These are phyloP conservation scores for Leccinum sublutescens DNA, from an alignment of 768 basidiomycete genomes.

Conservation along the genomic window DNA sequence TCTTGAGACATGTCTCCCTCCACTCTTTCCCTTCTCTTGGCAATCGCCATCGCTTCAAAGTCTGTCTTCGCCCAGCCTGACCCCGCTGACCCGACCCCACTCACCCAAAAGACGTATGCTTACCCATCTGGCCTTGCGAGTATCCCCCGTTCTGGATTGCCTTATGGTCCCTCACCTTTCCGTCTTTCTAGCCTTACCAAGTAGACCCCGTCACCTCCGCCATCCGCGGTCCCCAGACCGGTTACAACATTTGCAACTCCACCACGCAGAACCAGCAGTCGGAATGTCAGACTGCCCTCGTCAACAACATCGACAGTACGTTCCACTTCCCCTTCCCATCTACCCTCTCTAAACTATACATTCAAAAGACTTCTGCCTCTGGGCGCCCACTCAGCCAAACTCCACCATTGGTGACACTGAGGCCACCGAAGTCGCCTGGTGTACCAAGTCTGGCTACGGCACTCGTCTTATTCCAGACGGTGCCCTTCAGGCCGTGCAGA, in stretches of 20 bases:
- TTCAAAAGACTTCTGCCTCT: conserved; percentile 67
- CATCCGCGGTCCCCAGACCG: conserved; percentile 57
- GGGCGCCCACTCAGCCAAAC: conserved; percentile 51
- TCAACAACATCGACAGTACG: conserved; percentile 52
- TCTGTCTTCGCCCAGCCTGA: conserved; percentile 31
- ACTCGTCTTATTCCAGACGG: conserved; percentile 69
- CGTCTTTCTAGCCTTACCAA: conserved; percentile 46
- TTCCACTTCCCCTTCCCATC: not conserved
- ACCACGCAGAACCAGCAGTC: conserved; percentile 62
- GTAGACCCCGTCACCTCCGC: conserved; percentile 40
- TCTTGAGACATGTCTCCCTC: conserved; percentile 45
- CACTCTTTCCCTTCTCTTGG: conserved; percentile 43
- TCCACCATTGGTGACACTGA: conserved; percentile 65
- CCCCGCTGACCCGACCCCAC: conserved; percentile 47
- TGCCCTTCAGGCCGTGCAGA: conserved; percentile 63
- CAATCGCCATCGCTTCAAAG: conserved; percentile 31
- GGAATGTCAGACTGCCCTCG: conserved; percentile 64
- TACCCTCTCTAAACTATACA: conserved; percentile 25
- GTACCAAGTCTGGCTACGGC: conserved; percentile 61
- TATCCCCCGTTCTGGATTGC: not conserved
- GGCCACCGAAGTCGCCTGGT: conserved; percentile 70
- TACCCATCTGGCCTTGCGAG: conserved; percentile 45
- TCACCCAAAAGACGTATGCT: conserved; percentile 43
- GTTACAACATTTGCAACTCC: conserved; percentile 69
- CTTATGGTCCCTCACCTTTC: not conserved